phyloP scores from a whole-genome alignment of 139 green algal species.

The Mesotaenium endlicherianum region DNA sequence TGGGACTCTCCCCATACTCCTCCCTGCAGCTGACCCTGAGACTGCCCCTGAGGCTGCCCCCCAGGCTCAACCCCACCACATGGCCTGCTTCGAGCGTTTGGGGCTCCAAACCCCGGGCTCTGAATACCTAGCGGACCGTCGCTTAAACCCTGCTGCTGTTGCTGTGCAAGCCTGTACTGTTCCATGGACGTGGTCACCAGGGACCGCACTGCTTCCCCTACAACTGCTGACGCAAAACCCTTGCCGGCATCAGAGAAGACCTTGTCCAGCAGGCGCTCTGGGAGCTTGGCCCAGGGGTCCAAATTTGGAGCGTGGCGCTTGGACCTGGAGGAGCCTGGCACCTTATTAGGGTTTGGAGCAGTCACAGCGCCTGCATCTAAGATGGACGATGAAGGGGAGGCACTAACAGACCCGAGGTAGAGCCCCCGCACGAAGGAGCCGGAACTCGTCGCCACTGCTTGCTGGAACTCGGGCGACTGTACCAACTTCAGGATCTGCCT shows the following conservation, averaged over 20 bases:
- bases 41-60: no score
- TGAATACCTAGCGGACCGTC: background rate
- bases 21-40: no score
- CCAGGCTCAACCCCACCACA: no score
- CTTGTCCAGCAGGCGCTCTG: slow-evolving; percentile 33
- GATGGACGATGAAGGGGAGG: background rate
- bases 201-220: slow-evolving; percentile 23
- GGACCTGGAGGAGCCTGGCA: background rate
- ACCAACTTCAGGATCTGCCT: slow-evolving; percentile 34
- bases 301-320: background rate
- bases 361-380: background rate
- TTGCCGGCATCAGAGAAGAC: slow-evolving; percentile 35
- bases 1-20: background rate
- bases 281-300: background rate
- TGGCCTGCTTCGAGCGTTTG: background rate
- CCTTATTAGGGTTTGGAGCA: background rate
- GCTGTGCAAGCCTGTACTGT: no score
- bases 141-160: no score
- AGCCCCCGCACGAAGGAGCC: slow-evolving; percentile 2
- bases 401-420: background rate
- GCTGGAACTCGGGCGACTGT: slow-evolving; percentile 22
- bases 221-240: slow-evolving; percentile 34
- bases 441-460: background rate
- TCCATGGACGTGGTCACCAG: slow-evolving; percentile 15
- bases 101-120: background rate